Percentiles rank a stretch among this genome's conserved stretches.
Evolutionary conservation across 2,329 filamentous ascomycete genomes (phyloP).

Genomic region (Juglanconis juglandina): DNA sequence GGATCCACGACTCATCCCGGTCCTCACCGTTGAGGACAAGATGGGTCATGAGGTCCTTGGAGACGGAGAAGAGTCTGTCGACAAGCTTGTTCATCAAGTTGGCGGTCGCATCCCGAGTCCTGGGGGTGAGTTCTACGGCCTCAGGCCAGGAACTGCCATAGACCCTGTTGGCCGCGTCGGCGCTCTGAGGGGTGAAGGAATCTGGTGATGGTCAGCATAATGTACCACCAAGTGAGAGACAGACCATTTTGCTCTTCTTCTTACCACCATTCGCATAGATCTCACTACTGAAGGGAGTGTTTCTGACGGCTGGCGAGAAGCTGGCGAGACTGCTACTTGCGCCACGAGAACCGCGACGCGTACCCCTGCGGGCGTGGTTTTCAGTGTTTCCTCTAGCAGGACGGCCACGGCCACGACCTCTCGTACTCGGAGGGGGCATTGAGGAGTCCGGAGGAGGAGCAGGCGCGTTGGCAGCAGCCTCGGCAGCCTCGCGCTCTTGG

Average conservation of each 20-base stretch:
- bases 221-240: not conserved
- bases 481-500: constrained; percentile 11
- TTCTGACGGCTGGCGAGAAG: not conserved
- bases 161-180: constrained; percentile 1
- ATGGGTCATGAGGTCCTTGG: constrained; percentile 10
- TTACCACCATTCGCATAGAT: not conserved
- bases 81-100: constrained; percentile 19
- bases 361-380: constrained; percentile 10
- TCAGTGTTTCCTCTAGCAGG: not conserved
- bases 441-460: constrained; percentile 1
- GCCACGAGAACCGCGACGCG: constrained; percentile 1
- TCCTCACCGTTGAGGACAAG: constrained; percentile 4
- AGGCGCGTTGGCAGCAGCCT: constrained; percentile 6
- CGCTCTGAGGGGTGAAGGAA: constrained; percentile 10
- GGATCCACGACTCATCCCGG: constrained; percentile 11
- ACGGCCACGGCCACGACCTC: constrained; percentile 1
- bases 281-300: not conserved
- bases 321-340: constrained; percentile 1
- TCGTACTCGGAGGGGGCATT: not conserved
- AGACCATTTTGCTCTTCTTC: not conserved
- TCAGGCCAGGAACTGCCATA: not conserved
- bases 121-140: constrained; percentile 4
- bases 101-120: constrained; percentile 7
- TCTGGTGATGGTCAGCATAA: constrained; percentile 2
- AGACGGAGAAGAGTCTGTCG: constrained; percentile 5